These are phyloP conservation scores for Bacidia rubella DNA, from an alignment of 495 filamentous ascomycete genomes.

Conservation along the genomic window DNA sequence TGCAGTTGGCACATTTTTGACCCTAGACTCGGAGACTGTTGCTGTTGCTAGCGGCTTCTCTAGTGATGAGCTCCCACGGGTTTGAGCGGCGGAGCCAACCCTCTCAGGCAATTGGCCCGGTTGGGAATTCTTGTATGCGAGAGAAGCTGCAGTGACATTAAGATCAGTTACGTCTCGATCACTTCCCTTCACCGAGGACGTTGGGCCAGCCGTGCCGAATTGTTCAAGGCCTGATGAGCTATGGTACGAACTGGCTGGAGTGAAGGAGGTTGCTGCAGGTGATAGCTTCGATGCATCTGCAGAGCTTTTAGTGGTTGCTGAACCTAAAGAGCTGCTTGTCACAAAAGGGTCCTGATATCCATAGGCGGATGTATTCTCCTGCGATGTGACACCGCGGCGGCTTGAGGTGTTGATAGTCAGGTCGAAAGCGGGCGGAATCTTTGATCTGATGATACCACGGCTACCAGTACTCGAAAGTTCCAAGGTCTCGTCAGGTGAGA, in stretches of 20 bases:
- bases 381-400: constrained; percentile 1
- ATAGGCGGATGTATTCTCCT: neutral
- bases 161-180: neutral
- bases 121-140: neutral
- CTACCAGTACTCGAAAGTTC: neutral
- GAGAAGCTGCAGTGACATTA: neutral
- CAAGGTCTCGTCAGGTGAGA: constrained; percentile 44
- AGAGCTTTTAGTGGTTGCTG: constrained; percentile 5
- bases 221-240: neutral
- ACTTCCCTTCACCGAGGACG: neutral
- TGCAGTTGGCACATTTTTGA: neutral
- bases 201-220: neutral
- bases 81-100: neutral
- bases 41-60: too few relatives aligned
- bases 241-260: constrained; percentile 19
- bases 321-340: constrained; percentile 1
- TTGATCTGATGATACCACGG: constrained; percentile 8
- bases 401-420: constrained; percentile 11
- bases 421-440: constrained; percentile 17
- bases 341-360: constrained; percentile 19
- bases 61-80: neutral
- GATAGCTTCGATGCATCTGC: constrained; percentile 20
- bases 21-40: too few relatives aligned
- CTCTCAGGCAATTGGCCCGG: neutral
- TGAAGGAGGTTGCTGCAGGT: constrained; percentile 26